phyloP scores from a whole-genome alignment of 2,329 filamentous ascomycete genomes.

The Talaromyces atroroseus region DNA sequence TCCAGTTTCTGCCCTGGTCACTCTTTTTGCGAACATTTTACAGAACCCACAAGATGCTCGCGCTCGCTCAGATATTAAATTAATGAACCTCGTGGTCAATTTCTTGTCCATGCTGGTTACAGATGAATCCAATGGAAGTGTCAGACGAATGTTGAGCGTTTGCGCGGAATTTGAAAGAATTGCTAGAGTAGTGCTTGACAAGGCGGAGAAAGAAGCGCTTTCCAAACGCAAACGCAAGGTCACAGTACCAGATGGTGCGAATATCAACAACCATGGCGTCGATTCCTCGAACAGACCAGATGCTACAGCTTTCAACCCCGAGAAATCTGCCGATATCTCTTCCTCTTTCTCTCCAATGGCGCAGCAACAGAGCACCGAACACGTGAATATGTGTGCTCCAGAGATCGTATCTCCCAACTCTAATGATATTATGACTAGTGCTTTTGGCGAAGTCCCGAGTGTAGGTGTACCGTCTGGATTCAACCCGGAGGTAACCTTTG shows the following conservation, averaged over 20 bases:
- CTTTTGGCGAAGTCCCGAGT: conserved; percentile 21
- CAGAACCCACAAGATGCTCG: conserved; percentile 89
- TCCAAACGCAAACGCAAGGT: conserved; percentile 80
- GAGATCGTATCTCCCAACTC: conserved; percentile 15
- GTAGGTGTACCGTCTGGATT: conserved; percentile 26
- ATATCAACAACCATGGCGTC: conserved; percentile 20
- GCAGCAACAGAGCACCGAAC: not conserved
- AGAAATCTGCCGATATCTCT: not conserved
- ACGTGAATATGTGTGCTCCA: not conserved
- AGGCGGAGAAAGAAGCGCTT: conserved; percentile 77
- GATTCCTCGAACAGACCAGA: conserved; percentile 12
- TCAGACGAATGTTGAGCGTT: conserved; percentile 87
- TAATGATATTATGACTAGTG: conserved; percentile 19
- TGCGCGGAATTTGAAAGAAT: conserved; percentile 97
- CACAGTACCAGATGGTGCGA: not conserved
- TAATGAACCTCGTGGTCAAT: conserved; percentile 90
- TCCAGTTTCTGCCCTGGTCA: conserved; percentile 89
- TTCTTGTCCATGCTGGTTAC: conserved; percentile 86
- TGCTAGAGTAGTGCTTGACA: conserved; percentile 83
- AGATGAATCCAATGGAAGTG: conserved; percentile 82
- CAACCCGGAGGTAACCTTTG: conserved; percentile 26
- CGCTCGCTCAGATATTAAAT: conserved; percentile 77
- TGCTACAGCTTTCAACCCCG: not conserved
- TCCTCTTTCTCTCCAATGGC: not conserved
- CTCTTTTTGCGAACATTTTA: conserved; percentile 90